Evolutionary conservation across 1,284 basidiomycete genomes (phyloP), one percentile per base, ranked within the genome.

Genomic region (Grifola frondosa): DNA sequence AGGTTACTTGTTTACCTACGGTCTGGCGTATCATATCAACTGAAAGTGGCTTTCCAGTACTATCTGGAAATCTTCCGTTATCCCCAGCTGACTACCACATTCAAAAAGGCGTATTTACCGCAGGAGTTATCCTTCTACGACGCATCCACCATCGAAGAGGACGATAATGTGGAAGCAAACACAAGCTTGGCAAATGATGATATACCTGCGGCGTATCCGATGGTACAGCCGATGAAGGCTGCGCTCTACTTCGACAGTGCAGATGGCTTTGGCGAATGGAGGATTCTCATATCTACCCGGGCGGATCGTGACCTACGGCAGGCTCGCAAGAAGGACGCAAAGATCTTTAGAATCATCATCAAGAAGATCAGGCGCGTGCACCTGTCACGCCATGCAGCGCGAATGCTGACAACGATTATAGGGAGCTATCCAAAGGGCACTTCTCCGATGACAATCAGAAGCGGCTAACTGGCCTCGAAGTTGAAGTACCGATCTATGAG

Each of bases 401-500:
- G 15, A 33, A 28, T 21, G 32, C 15, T 32, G 13, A 29, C n/a
- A 8, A 24, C 16, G 6, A 3, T 13, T 32, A 4, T 42, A 85
- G 82, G 53, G 77, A 84, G 45, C 66, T 85, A 3, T 85, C 82
- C 0, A 73, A 75, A 6, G 83, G 84, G 0, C 74, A 80, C 48
- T 85, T 86, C 56, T 84, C 82, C 0, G 69, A 71, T 6, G 79
- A 84, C 48, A 86, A 86, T 47, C 80, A 85, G 50, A 85, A 83
- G 59, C 62, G 70, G n/a, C 62, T 86, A 12, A 79, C 70, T 22
- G 73, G 71, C 0, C 46, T 65, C 0, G 59, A 65, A 24, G 62
- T 63, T 6, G 74, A 73, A 9, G 60, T 64, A 4, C 81, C 83
- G 0, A 74, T 86, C 7, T 86, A 73, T 40, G 82, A 84, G 55